Evolutionary conservation across 1,139 yeast genomes (phyloP).

Genomic region (Sugiyamaella novakii): DNA sequence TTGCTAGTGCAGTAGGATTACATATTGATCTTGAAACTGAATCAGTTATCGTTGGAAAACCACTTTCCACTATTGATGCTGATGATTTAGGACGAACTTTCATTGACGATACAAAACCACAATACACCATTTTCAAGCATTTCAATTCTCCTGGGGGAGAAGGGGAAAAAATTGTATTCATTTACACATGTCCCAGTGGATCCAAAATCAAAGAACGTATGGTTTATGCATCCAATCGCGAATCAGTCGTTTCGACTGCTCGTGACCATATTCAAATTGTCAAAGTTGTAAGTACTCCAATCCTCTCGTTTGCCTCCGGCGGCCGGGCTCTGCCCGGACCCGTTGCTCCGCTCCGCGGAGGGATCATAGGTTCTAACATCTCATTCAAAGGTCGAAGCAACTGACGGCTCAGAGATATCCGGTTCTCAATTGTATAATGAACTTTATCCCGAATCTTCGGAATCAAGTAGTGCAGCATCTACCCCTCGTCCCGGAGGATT

Average conservation of each 20-base stretch:
- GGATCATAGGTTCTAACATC: not conserved
- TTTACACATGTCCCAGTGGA: slow-evolving; percentile 88
- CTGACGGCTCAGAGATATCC: slow-evolving; percentile 36
- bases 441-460: slow-evolving; percentile 21
- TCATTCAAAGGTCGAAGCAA: slow-evolving; percentile 36
- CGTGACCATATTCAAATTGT: slow-evolving; percentile 27
- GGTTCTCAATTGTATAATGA: slow-evolving; percentile 29
- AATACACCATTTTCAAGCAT: slow-evolving; percentile 60
- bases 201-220: slow-evolving; percentile 88
- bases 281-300: slow-evolving; percentile 33
- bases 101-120: slow-evolving; percentile 50
- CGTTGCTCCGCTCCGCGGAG: not conserved
- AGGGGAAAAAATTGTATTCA: slow-evolving; percentile 50
- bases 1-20: slow-evolving; percentile 27
- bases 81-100: slow-evolving; percentile 37
- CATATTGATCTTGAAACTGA: slow-evolving; percentile 45
- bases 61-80: slow-evolving; percentile 18
- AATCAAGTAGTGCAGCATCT: slow-evolving; percentile 11
- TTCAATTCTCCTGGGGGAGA: slow-evolving; percentile 22
- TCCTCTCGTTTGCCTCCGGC: not conserved
- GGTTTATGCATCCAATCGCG: slow-evolving; percentile 86
- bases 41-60: slow-evolving; percentile 37
- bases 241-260: slow-evolving; percentile 61
- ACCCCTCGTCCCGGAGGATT: slow-evolving; percentile 27
- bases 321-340: not conserved